Percentiles rank a stretch among this genome's conserved stretches.
Conservation (phyloP, 495 filamentous ascomycete genomes). For the Extremus antarcticus region DNA sequence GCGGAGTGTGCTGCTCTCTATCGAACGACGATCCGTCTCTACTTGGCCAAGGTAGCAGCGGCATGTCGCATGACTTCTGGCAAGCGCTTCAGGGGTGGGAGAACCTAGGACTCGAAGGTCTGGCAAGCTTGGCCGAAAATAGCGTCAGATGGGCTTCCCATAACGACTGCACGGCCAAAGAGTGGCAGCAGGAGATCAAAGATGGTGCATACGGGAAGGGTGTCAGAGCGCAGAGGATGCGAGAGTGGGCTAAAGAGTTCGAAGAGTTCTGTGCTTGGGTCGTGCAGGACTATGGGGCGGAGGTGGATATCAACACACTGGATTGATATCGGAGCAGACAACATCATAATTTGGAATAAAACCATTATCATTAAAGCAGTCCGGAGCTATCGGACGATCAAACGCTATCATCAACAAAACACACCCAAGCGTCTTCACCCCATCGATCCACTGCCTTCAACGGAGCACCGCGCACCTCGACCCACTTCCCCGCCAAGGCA, state of each 20-base stretch:
- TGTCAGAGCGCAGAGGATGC: constrained; percentile 57
- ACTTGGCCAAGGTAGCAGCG: constrained; percentile 62
- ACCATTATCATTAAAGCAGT: no score
- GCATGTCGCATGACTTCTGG: constrained; percentile 85
- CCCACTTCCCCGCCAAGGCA: not conserved
- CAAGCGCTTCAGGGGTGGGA: constrained; percentile 78
- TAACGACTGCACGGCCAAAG: constrained; percentile 58
- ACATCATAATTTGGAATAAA: not conserved
- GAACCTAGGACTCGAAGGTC: constrained; percentile 68
- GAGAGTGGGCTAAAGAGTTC: constrained; percentile 69
- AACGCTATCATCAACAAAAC: not conserved
- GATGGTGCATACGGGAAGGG: constrained; percentile 66
- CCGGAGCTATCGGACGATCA: not conserved
- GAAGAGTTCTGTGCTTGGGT: constrained; percentile 90
- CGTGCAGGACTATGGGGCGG: constrained; percentile 59
- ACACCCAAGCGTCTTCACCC: not conserved
- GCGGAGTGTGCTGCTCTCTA: constrained; percentile 66
- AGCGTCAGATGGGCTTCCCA: constrained; percentile 84
- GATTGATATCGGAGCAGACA: constrained; percentile 5
- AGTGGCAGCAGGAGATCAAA: constrained; percentile 61
- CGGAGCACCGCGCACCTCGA: not conserved
- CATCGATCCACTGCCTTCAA: not conserved
- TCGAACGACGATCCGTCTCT: constrained; percentile 82
- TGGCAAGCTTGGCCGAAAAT: constrained; percentile 82
- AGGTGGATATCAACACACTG: constrained; percentile 18